Conservation (phyloP, 768 basidiomycete species). For the Sistotremastrum suecicum region DNA sequence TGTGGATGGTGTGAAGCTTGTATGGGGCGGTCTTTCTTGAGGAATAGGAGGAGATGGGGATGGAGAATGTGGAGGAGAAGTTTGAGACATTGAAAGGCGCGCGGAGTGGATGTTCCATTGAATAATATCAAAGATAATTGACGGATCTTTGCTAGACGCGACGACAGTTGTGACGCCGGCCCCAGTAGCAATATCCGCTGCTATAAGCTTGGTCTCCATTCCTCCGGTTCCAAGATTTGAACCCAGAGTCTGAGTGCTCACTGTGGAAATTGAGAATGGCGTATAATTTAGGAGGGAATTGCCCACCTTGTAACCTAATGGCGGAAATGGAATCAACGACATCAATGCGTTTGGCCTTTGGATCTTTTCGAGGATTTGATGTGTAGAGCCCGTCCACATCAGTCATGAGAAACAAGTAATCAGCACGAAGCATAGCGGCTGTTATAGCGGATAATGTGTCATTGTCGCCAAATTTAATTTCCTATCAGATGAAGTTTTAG, state of each 20-base stretch:
- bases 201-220: constrained; percentile 98
- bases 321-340: constrained; percentile 71
- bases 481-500: constrained; percentile 30
- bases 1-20: constrained; percentile 65
- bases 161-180: constrained; percentile 92
- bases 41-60: constrained; percentile 8
- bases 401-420: constrained; percentile 91
- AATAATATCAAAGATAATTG: constrained; percentile 67
- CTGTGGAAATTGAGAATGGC: constrained; percentile 24
- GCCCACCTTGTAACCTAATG: constrained; percentile 66
- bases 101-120: constrained; percentile 44
- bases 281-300: not conserved
- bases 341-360: constrained; percentile 64
- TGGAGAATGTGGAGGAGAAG: constrained; percentile 15
- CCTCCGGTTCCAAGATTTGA: constrained; percentile 93
- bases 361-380: constrained; percentile 86
- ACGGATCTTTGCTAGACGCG: constrained; percentile 67
- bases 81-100: constrained; percentile 17
- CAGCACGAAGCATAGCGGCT: constrained; percentile 93
- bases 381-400: constrained; percentile 96
- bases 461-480: constrained; percentile 99
- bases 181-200: constrained; percentile 91
- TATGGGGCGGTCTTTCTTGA: constrained; percentile 57
- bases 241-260: constrained; percentile 85
- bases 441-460: constrained; percentile 97